These are phyloP conservation scores for Echeveria elegans DNA, from an alignment of 164 flowering plant species.

Conservation along the genomic window DNA sequence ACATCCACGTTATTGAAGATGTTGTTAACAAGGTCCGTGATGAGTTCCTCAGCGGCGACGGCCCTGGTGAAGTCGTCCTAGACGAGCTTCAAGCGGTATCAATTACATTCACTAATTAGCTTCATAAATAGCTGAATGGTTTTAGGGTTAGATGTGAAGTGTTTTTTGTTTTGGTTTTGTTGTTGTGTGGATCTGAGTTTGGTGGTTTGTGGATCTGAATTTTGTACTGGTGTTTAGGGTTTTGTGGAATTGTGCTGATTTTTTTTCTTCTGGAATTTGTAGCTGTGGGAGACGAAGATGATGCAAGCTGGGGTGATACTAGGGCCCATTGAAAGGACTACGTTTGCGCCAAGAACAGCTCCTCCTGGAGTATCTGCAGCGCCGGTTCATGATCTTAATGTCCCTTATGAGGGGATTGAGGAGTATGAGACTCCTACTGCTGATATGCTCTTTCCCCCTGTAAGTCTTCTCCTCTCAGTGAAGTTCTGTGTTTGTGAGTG, in stretches of 20 bases:
- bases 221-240: background rate
- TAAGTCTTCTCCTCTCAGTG: no score
- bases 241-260: background rate
- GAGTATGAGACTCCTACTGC: constrained; percentile 60
- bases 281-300: constrained; percentile 65
- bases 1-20: no score
- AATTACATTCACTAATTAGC: no score
- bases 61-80: constrained; percentile 68
- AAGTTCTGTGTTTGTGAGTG: background rate
- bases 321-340: constrained; percentile 61
- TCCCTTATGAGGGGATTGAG: no score
- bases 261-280: background rate
- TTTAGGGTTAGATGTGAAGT: no score
- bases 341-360: constrained; percentile 20
- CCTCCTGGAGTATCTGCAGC: constrained; percentile 25
- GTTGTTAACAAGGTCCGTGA: constrained; percentile 65
- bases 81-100: constrained; percentile 83
- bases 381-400: constrained; percentile 29
- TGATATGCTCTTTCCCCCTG: constrained; percentile 36
- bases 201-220: background rate
- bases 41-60: constrained; percentile 58
- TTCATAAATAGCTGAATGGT: no score
- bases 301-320: constrained; percentile 68
- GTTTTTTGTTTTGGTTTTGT: constrained; percentile 2
- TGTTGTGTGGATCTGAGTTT: no score